A percentile compares a stretch with the other conserved stretches of the same genome.
Conservation (phyloP, 495 filamentous ascomycete genomes). For the Hypoxylon perforatum region DNA sequence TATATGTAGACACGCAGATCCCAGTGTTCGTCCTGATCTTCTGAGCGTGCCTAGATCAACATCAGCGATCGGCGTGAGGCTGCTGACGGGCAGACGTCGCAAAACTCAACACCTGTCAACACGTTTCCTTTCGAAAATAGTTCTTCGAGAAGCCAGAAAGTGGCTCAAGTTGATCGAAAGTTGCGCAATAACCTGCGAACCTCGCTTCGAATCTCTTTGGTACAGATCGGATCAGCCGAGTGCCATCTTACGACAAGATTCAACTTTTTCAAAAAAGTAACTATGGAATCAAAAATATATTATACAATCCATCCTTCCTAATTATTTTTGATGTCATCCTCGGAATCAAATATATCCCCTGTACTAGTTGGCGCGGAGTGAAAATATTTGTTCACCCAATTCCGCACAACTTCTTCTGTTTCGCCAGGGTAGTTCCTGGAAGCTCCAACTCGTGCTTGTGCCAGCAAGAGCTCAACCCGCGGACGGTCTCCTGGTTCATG, state of each 20-base stretch:
- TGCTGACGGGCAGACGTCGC: background rate
- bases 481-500: slow-evolving; percentile 18
- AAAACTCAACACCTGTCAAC: background rate
- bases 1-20: slow-evolving; percentile 2
- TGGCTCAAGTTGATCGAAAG: background rate
- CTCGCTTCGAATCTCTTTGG: background rate
- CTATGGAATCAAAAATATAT: no score
- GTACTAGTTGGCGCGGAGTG: no score
- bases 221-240: background rate
- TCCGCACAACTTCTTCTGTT: background rate
- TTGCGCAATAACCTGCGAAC: background rate
- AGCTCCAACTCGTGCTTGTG: background rate
- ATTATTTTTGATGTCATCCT: no score
- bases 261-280: no score
- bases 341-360: no score
- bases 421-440: background rate
- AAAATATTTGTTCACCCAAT: slow-evolving; percentile 7
- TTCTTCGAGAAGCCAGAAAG: background rate
- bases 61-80: slow-evolving; percentile 22
- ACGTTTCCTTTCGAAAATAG: slow-evolving; percentile 1
- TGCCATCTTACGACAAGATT: background rate
- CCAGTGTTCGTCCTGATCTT: background rate
- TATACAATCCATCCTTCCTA: no score
- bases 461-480: slow-evolving; percentile 16
- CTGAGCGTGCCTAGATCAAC: slow-evolving; percentile 3